A percentile compares a stretch with the other conserved stretches of the same genome.
phyloP scores from a whole-genome alignment of 139 green algal genomes.

The Coelastrella sp. region DNA sequence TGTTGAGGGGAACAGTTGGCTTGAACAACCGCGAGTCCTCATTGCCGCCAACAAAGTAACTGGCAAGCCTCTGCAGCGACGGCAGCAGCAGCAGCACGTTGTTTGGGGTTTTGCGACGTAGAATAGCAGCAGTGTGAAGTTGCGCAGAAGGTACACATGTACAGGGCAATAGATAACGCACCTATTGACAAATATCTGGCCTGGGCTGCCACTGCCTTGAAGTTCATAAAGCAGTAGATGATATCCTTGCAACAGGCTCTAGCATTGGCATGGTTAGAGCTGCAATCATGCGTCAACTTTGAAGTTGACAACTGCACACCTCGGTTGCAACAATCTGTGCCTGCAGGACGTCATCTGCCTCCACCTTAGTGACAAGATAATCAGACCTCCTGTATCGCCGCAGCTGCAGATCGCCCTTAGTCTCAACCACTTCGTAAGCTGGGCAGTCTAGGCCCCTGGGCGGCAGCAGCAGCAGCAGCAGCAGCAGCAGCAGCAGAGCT shows the following conservation, averaged over 20 bases:
- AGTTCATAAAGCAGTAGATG: no score
- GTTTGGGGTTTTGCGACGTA: no score
- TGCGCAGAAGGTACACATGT: not conserved
- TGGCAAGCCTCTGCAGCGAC: not conserved
- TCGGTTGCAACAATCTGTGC: conserved; percentile 24
- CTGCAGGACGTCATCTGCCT: conserved; percentile 33
- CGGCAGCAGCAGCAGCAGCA: not conserved
- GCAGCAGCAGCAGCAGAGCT: not conserved
- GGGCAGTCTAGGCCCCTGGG: conserved; percentile 36
- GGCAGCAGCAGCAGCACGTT: not conserved
- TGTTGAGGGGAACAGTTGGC: conserved; percentile 38
- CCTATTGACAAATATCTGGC: no score
- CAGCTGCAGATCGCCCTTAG: conserved; percentile 26
- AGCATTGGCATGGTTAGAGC: not conserved
- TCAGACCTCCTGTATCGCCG: not conserved
- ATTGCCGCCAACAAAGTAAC: conserved; percentile 25
- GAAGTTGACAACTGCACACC: not conserved
- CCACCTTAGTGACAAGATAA: conserved; percentile 13
- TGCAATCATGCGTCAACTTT: not conserved
- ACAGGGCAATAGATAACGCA: not conserved
- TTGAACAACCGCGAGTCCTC: conserved; percentile 1
- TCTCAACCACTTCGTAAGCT: conserved; percentile 27
- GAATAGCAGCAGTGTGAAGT: no score
- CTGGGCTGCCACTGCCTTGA: no score
- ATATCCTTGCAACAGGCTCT: no score